A percentile compares a stretch with the other conserved stretches of the same genome.
These are phyloP conservation scores for Hansenula lynferdii DNA, from an alignment of 1,139 yeast genomes.

Conservation along the genomic window DNA sequence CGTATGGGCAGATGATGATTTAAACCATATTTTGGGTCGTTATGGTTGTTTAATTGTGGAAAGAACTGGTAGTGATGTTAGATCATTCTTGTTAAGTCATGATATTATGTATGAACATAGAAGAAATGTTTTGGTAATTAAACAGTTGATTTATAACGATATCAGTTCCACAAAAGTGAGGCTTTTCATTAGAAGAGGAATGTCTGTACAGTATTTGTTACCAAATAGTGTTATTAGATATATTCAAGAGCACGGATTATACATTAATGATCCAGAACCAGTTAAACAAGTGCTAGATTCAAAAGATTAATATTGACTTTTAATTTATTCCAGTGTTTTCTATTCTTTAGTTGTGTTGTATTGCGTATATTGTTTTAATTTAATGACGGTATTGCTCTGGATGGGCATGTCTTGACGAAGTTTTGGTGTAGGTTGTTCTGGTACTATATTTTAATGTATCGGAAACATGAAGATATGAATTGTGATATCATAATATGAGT, in stretches of 20 bases:
- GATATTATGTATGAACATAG: constrained; percentile 97
- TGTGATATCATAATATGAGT: too few species aligned
- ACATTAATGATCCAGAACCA: constrained; percentile 84
- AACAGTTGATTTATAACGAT: constrained; percentile 93
- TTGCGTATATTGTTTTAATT: too few species aligned
- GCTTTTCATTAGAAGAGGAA: constrained; percentile 84
- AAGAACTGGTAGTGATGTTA: constrained; percentile 93
- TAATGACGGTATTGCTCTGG: too few species aligned
- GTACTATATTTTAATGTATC: too few species aligned
- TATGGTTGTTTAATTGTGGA: constrained; percentile 97
- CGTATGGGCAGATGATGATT: constrained; percentile 96
- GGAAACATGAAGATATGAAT: too few species aligned
- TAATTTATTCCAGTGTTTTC: too few species aligned
- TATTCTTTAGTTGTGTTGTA: too few species aligned
- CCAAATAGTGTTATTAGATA: constrained; percentile 95
- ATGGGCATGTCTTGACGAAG: too few species aligned
- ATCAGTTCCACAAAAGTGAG: constrained; percentile 94
- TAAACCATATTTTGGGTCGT: constrained; percentile 91
- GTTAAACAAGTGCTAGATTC: constrained; percentile 67
- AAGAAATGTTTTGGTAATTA: constrained; percentile 87
- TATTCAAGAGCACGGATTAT: constrained; percentile 86
- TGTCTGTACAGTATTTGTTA: constrained; percentile 92
- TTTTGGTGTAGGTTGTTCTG: too few species aligned
- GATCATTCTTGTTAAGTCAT: constrained; percentile 85
- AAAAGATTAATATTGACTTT: constrained; percentile 22